Percentiles rank a stretch among this genome's conserved stretches.
Conservation (phyloP, 2,329 filamentous ascomycete genomes). For the Whalleya microplaca region DNA sequence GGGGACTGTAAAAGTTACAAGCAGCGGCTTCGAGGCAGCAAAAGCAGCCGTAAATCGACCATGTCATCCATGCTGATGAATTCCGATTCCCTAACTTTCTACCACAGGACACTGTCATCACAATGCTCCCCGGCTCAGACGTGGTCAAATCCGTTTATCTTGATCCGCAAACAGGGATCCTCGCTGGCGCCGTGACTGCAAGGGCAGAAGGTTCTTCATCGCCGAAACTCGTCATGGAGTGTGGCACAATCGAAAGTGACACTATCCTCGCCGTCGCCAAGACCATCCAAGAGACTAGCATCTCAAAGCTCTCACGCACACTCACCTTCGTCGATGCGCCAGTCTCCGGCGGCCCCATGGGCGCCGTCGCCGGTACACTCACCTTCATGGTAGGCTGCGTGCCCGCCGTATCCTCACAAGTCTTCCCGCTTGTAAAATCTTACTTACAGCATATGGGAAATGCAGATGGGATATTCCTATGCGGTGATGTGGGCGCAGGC, state of each 20-base stretch:
- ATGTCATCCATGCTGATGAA: not conserved
- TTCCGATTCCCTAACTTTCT: not conserved
- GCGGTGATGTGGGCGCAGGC: conserved; percentile 65
- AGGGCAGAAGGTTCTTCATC: conserved; percentile 1
- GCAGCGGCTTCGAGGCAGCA: conserved; percentile 43
- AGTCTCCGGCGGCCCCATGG: conserved; percentile 41
- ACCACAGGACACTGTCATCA: conserved; percentile 41
- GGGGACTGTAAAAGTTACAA: conserved; percentile 41
- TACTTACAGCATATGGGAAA: conserved; percentile 62
- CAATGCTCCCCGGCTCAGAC: conserved; percentile 44
- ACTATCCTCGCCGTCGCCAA: conserved; percentile 58
- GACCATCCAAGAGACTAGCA: conserved; percentile 49
- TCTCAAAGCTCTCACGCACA: conserved; percentile 34
- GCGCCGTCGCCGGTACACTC: conserved; percentile 39
- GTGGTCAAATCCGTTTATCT: conserved; percentile 44
- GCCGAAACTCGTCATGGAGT: conserved; percentile 37
- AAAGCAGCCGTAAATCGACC: conserved; percentile 37
- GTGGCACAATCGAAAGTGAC: conserved; percentile 37
- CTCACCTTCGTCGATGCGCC: conserved; percentile 42
- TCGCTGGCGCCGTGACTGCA: conserved; percentile 34
- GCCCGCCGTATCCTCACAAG: conserved; percentile 45
- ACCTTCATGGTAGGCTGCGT: conserved; percentile 43
- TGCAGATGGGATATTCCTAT: conserved; percentile 56
- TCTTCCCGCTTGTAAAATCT: conserved; percentile 58
- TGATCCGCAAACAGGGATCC: conserved; percentile 36